Percentiles rank a stretch among this genome's conserved stretches.
These are phyloP conservation scores for Xeromyces bisporus DNA, from an alignment of 495 filamentous ascomycete genomes.

Conservation along the genomic window DNA sequence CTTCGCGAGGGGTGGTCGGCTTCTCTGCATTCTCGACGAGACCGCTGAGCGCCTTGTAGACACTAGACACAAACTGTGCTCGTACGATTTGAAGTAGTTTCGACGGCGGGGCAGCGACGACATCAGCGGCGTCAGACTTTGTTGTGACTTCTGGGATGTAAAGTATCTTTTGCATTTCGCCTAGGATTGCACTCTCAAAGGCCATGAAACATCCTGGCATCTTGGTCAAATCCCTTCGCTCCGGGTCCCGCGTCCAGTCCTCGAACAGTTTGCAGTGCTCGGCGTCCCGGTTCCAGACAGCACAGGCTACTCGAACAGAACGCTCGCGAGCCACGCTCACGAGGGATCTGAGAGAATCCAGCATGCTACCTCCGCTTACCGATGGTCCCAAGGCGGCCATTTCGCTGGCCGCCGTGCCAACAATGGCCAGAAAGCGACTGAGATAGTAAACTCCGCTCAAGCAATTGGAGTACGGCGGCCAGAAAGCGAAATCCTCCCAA, in stretches of 20 bases:
- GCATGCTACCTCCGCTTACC: slow-evolving; percentile 34
- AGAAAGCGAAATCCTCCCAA: slow-evolving; percentile 93
- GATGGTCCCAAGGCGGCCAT: slow-evolving; percentile 60
- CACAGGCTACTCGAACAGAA: slow-evolving; percentile 59
- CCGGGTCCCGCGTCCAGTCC: slow-evolving; percentile 69
- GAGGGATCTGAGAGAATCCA: slow-evolving; percentile 51
- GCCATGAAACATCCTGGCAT: slow-evolving; percentile 71
- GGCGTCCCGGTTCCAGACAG: slow-evolving; percentile 76
- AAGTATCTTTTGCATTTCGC: slow-evolving; percentile 80
- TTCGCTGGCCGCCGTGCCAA: slow-evolving; percentile 73
- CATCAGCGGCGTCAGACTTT: slow-evolving; percentile 48
- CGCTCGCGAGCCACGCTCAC: slow-evolving; percentile 70
- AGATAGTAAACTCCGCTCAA: slow-evolving; percentile 78
- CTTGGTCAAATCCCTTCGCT: slow-evolving; percentile 67
- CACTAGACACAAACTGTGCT: slow-evolving; percentile 69
- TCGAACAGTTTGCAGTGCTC: slow-evolving; percentile 79
- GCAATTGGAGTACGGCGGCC: slow-evolving; percentile 84
- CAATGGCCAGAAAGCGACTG: slow-evolving; percentile 55
- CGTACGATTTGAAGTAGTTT: slow-evolving; percentile 79
- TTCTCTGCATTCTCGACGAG: slow-evolving; percentile 92
- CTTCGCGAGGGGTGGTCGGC: slow-evolving; percentile 38
- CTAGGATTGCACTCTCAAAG: slow-evolving; percentile 61
- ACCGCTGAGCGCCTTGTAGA: slow-evolving; percentile 83
- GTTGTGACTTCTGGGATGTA: slow-evolving; percentile 72
- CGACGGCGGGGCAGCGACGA: slow-evolving; percentile 63